Percentiles rank a stretch among this genome's conserved stretches.
Conservation (phyloP, 768 basidiomycete genomes). For the Plicaturopsis crispa region DNA sequence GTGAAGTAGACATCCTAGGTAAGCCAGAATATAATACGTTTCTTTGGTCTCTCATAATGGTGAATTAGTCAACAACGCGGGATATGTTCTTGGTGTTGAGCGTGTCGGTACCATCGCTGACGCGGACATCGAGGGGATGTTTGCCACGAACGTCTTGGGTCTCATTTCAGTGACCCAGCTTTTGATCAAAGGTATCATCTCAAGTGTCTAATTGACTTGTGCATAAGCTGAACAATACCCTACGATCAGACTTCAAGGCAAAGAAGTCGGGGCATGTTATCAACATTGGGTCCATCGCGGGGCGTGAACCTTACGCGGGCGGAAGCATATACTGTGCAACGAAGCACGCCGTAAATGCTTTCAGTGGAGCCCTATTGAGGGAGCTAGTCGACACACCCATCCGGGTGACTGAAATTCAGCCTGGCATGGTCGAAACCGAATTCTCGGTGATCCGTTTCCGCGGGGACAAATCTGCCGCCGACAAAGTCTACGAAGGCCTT, state of each 20-base stretch:
- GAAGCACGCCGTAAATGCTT: constrained; percentile 80
- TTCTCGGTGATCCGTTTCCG: constrained; percentile 89
- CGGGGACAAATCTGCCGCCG: constrained; percentile 75
- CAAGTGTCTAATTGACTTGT: background rate
- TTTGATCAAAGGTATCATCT: constrained; percentile 40
- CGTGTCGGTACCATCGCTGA: constrained; percentile 77
- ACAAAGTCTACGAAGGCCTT: constrained; percentile 86
- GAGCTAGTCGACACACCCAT: constrained; percentile 92
- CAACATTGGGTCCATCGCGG: constrained; percentile 92
- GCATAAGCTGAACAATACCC: too few species aligned
- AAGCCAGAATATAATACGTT: constrained; percentile 13
- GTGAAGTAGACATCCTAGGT: constrained; percentile 81
- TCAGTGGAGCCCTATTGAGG: constrained; percentile 71
- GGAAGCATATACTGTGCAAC: constrained; percentile 93
- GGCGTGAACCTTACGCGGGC: constrained; percentile 80
- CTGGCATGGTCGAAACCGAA: constrained; percentile 86
- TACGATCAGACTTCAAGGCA: constrained; percentile 60
- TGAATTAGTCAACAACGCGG: constrained; percentile 59
- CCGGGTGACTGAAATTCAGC: constrained; percentile 91
- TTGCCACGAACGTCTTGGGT: constrained; percentile 76
- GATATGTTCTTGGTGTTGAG: constrained; percentile 81
- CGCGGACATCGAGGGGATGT: constrained; percentile 77
- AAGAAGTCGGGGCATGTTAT: constrained; percentile 83
- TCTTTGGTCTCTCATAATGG: background rate
- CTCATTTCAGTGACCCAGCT: constrained; percentile 80